phyloP scores from a whole-genome alignment of 2,329 filamentous ascomycete species.

The Mycosphaerelloides madeirae region DNA sequence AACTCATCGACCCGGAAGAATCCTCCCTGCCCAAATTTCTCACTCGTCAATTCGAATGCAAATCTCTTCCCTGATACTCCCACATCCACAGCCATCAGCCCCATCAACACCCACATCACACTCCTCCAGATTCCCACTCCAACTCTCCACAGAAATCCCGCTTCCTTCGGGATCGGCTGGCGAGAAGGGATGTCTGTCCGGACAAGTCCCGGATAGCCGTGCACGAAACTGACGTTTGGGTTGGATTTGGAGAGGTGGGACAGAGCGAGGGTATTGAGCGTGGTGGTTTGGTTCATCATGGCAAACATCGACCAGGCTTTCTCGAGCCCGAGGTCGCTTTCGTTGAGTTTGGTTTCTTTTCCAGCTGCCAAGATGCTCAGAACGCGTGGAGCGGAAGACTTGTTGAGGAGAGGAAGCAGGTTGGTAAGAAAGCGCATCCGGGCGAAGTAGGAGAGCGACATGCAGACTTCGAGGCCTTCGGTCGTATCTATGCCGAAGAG shows the following conservation, averaged over 20 bases:
- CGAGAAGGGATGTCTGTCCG: too few relatives aligned
- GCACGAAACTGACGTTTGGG: conserved; percentile 28
- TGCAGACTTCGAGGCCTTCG: conserved; percentile 35
- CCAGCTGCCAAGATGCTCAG: conserved; percentile 24
- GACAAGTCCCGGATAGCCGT: conserved; percentile 27
- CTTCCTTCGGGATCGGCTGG: too few relatives aligned
- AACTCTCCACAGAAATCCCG: too few relatives aligned
- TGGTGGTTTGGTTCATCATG: conserved; percentile 21
- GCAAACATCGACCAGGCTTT: conserved; percentile 13
- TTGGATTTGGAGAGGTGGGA: conserved; percentile 20
- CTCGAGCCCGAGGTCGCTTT: conserved; percentile 21
- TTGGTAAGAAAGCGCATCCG: conserved; percentile 38
- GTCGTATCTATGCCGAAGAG: conserved; percentile 21
- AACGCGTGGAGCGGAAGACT: conserved; percentile 21
- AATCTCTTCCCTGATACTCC: too few relatives aligned
- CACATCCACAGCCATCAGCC: too few relatives aligned
- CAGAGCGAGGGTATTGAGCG: conserved; percentile 26
- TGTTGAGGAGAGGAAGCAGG: conserved; percentile 34
- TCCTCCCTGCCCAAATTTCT: too few relatives aligned
- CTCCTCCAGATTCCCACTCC: too few relatives aligned
- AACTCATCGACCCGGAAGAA: too few relatives aligned
- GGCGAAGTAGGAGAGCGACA: conserved; percentile 32
- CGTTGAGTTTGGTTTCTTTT: conserved; percentile 25
- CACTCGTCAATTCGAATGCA: too few relatives aligned
- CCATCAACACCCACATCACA: too few relatives aligned